phyloP scores from a whole-genome alignment of 495 filamentous ascomycete species.

The Hypoxylon subgilvum region DNA sequence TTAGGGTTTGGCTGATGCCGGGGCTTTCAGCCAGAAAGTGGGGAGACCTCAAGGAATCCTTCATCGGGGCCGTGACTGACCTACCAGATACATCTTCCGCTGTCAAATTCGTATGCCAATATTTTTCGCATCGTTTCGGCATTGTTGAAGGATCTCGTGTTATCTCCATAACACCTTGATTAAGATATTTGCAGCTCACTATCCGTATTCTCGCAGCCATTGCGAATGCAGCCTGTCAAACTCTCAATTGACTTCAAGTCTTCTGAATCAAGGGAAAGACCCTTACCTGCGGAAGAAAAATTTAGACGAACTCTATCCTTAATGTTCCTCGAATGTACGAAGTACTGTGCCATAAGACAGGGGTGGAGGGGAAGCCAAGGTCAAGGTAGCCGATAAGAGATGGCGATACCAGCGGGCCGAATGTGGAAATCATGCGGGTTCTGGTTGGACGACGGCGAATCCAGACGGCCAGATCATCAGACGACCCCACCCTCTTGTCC shows the following conservation, averaged over 20 bases:
- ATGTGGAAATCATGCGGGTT: slow-evolving; percentile 20
- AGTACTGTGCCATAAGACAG: slow-evolving; percentile 5
- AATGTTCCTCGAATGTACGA: not conserved
- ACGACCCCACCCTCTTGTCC: not conserved
- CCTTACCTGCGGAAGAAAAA: slow-evolving; percentile 7
- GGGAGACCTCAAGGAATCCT: slow-evolving; percentile 25
- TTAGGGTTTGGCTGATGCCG: slow-evolving; percentile 25
- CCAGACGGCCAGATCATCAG: slow-evolving; percentile 17
- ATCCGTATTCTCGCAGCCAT: not conserved
- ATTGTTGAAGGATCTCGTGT: too few relatives aligned
- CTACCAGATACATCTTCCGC: not conserved
- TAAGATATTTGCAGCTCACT: too few relatives aligned
- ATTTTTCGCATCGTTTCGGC: not conserved
- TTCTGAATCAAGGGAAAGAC: not conserved
- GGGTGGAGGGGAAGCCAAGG: not conserved
- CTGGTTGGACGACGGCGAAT: slow-evolving; percentile 16
- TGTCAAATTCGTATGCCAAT: not conserved
- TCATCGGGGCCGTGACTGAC: slow-evolving; percentile 30
- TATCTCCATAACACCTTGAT: too few relatives aligned
- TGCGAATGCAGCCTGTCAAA: too few relatives aligned
- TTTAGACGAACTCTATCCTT: slow-evolving; percentile 23
- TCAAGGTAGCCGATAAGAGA: slow-evolving; percentile 29
- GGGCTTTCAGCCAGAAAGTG: too few relatives aligned
- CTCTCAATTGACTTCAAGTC: not conserved
- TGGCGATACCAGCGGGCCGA: slow-evolving; percentile 34